A percentile compares a stretch with the other conserved stretches of the same genome.
phyloP scores from a whole-genome alignment of 495 filamentous ascomycete species.

The Aspergillus conjunctus region DNA sequence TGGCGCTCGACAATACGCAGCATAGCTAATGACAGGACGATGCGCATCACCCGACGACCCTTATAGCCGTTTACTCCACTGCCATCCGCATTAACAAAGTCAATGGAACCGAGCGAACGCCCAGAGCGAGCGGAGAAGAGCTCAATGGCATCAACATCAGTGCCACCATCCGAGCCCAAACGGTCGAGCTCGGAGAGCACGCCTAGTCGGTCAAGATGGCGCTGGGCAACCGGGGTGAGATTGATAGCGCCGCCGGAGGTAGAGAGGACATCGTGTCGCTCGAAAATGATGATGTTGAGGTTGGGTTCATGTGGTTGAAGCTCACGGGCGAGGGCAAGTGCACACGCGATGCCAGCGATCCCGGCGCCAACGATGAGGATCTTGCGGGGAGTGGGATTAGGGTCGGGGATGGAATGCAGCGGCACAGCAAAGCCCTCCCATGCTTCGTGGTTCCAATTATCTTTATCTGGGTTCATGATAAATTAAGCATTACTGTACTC shows the following conservation, averaged over 20 bases:
- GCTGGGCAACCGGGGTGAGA: constrained; percentile 62
- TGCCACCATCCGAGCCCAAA: constrained; percentile 45
- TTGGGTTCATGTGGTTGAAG: constrained; percentile 47
- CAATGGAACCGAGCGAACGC: constrained; percentile 44
- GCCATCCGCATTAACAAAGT: constrained; percentile 41
- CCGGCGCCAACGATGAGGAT: constrained; percentile 58
- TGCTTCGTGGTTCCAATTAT: constrained; percentile 1
- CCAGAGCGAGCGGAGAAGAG: constrained; percentile 56
- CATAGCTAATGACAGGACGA: constrained; percentile 49
- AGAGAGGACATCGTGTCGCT: constrained; percentile 56
- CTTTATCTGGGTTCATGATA: background rate
- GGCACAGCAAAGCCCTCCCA: constrained; percentile 12
- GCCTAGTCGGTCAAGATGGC: constrained; percentile 58
- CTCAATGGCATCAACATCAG: constrained; percentile 56
- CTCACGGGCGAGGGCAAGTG: constrained; percentile 53
- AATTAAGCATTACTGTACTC: background rate
- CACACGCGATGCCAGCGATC: constrained; percentile 57
- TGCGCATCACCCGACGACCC: constrained; percentile 51
- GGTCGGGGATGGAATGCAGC: background rate
- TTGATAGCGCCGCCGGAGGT: constrained; percentile 65
- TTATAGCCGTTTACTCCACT: constrained; percentile 48
- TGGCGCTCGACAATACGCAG: constrained; percentile 45
- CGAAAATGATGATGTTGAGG: constrained; percentile 56
- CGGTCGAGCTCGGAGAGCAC: constrained; percentile 48
- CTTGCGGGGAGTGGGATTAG: constrained; percentile 32